A percentile compares a stretch with the other conserved stretches of the same genome.
These are phyloP conservation scores for Oryza australiensis DNA, from an alignment of 176 grass and related monocot species.

Conservation along the genomic window DNA sequence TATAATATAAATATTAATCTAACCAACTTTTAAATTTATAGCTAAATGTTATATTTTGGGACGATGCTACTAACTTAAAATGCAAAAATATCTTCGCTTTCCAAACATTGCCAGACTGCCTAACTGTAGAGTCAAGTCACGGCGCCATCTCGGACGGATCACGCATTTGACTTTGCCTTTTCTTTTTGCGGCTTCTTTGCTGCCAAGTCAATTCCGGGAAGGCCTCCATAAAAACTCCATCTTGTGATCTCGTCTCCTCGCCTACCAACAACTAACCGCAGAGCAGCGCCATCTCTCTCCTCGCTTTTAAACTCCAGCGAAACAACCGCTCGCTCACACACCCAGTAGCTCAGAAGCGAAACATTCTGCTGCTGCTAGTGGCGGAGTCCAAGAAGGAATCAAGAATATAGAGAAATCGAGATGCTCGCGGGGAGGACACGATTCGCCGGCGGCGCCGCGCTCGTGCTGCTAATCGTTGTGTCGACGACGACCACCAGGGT, in stretches of 20 bases:
- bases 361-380: background rate
- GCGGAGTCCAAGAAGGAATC: background rate
- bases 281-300: background rate
- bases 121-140: background rate
- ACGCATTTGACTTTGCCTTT: constrained; percentile 30
- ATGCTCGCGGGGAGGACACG: background rate
- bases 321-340: constrained; percentile 32
- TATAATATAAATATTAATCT: too few species aligned
- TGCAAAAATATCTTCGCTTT: too few species aligned
- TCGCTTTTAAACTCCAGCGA: constrained; percentile 24
- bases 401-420: background rate
- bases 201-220: constrained; percentile 31
- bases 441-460: background rate
- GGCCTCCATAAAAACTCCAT: constrained; percentile 20
- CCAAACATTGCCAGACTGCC: background rate
- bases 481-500: background rate
- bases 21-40: too few species aligned
- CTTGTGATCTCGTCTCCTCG: background rate
- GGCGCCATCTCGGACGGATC: background rate
- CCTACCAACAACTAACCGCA: constrained; percentile 38
- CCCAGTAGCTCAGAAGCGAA: background rate
- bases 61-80: too few species aligned
- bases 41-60: too few species aligned
- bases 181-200: background rate
- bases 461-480: constrained; percentile 23